phyloP scores from a whole-genome alignment of 2,329 filamentous ascomycete species.

The Fusarium incarnatum region DNA sequence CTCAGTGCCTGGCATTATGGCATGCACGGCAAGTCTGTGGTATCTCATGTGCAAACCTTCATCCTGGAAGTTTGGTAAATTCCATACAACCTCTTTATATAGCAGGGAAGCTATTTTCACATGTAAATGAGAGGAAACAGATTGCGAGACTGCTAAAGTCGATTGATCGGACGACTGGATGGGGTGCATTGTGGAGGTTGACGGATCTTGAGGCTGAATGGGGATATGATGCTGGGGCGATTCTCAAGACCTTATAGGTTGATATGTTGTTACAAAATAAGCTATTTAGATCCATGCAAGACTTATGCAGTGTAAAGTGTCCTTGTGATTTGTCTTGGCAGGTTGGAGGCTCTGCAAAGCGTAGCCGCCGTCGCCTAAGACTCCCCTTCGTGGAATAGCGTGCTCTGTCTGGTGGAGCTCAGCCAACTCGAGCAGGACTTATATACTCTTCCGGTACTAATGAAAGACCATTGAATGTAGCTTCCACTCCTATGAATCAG shows the following conservation, averaged over 20 bases:
- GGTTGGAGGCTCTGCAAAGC: not conserved
- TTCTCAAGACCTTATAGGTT: constrained; percentile 11
- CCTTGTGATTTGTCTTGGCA: not conserved
- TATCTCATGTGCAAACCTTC: constrained; percentile 63
- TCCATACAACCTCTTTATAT: constrained; percentile 65
- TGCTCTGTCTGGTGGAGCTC: not conserved
- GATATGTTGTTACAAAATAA: accelerated
- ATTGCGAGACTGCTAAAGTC: constrained; percentile 55
- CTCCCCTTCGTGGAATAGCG: constrained; percentile 20
- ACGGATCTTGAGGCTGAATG: constrained; percentile 57
- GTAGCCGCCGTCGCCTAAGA: constrained; percentile 26
- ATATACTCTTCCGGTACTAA: not conserved
- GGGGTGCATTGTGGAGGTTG: constrained; percentile 62
- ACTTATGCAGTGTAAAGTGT: not conserved
- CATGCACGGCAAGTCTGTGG: constrained; percentile 63
- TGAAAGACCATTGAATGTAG: not conserved
- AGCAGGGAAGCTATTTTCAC: constrained; percentile 61
- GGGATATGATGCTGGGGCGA: constrained; percentile 46
- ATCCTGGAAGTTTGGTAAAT: constrained; percentile 63
- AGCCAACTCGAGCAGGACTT: not conserved
- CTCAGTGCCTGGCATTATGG: constrained; percentile 50
- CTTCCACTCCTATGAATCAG: accelerated
- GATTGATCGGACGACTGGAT: constrained; percentile 61
- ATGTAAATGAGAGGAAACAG: constrained; percentile 52
- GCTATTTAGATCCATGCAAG: not conserved